Conservation (phyloP, 2,329 filamentous ascomycete genomes). For the Fusarium cicatricum region DNA sequence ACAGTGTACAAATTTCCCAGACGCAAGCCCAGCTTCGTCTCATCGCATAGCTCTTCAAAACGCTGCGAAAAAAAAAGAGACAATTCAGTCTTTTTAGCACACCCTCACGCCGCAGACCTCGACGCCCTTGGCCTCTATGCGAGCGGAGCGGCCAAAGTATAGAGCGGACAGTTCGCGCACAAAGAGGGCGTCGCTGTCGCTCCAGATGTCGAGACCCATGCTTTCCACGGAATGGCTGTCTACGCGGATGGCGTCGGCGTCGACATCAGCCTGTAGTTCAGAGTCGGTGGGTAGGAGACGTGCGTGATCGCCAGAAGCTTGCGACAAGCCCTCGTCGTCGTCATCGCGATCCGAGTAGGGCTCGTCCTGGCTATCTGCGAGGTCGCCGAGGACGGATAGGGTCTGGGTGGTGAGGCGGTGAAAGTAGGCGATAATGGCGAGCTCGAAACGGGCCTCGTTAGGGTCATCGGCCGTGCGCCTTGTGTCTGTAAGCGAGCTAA, state of each 20-base stretch:
- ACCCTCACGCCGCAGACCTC: conserved; percentile 79
- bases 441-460: conserved; percentile 64
- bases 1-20: conserved; percentile 33
- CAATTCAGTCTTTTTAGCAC: conserved; percentile 55
- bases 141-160: conserved; percentile 72
- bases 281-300: conserved; percentile 36
- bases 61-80: too few relatives aligned
- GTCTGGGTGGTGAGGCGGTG: conserved; percentile 76
- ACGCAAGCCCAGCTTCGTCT: conserved; percentile 41
- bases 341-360: conserved; percentile 47
- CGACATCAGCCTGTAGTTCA: conserved; percentile 46
- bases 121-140: conserved; percentile 73
- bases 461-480: conserved; percentile 47
- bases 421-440: conserved; percentile 82
- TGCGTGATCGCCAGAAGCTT: conserved; percentile 41
- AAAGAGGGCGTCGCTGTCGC: conserved; percentile 73
- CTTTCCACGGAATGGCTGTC: conserved; percentile 70
- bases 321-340: conserved; percentile 49
- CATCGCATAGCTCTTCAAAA: conserved; percentile 4
- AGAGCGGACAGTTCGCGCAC: conserved; percentile 66
- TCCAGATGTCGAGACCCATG: conserved; percentile 85
- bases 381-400: conserved; percentile 67
- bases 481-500: conserved; percentile 53
- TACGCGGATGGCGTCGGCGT: conserved; percentile 59
- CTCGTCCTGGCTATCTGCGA: conserved; percentile 62